These are phyloP conservation scores for Paramyrothecium sp. DNA, from an alignment of 2,329 filamentous ascomycete species.

Conservation along the genomic window DNA sequence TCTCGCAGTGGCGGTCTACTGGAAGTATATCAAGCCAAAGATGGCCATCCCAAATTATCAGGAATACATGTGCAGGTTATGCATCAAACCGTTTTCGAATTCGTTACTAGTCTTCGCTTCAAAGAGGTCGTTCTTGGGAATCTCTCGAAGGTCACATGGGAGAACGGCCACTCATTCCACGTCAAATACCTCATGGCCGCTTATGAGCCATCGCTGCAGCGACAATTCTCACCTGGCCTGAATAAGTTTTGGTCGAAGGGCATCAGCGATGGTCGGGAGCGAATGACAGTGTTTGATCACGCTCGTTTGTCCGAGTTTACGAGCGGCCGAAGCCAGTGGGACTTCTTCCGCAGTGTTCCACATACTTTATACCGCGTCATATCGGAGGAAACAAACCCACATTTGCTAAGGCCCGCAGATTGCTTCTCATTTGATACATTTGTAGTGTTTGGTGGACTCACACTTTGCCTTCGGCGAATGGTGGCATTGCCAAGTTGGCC, in stretches of 20 bases:
- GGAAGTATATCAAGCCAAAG: not conserved
- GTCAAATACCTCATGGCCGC: not conserved
- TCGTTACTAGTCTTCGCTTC: not conserved
- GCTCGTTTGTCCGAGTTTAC: not conserved
- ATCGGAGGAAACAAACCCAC: too few relatives aligned
- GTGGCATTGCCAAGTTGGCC: too few relatives aligned
- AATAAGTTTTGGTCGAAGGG: not conserved
- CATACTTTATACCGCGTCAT: not conserved
- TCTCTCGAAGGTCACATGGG: not conserved
- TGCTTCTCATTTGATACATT: too few relatives aligned
- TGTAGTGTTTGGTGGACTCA: too few relatives aligned
- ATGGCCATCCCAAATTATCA: not conserved
- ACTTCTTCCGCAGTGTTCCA: not conserved
- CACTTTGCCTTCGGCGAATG: too few relatives aligned
- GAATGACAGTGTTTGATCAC: not conserved
- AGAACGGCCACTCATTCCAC: not conserved
- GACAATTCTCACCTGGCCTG: not conserved
- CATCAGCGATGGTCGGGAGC: not conserved
- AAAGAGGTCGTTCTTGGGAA: not conserved
- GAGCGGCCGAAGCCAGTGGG: not conserved
- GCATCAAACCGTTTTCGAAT: not conserved
- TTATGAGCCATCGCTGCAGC: too few relatives aligned
- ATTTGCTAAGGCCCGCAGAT: too few relatives aligned
- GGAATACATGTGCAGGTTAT: not conserved
- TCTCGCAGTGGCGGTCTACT: not conserved